phyloP scores from a whole-genome alignment of 805 yeast genomes.

The Yarrowia sp. region DNA sequence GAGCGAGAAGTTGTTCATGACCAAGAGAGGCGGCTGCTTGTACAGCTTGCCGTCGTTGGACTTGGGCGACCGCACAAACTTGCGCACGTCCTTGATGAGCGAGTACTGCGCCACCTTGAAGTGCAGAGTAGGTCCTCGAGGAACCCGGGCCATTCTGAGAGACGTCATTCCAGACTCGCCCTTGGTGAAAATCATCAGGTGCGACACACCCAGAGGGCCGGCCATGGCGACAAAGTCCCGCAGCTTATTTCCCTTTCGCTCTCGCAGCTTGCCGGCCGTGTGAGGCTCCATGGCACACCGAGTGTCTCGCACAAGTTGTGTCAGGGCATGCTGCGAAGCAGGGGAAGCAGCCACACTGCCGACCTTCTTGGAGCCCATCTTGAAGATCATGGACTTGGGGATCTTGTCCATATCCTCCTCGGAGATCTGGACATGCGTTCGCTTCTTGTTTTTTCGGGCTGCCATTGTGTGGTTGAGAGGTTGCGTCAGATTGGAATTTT shows the following conservation, averaged over 20 bases:
- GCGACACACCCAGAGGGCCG: constrained; percentile 92
- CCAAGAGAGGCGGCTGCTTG: constrained; percentile 80
- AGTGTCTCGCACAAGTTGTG: constrained; percentile 83
- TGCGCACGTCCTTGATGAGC: constrained; percentile 73
- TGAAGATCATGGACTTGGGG: constrained; percentile 92
- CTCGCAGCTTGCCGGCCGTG: constrained; percentile 84
- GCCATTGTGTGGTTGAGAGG: constrained; percentile 10
- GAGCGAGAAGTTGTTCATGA: constrained; percentile 81
- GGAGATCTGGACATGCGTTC: constrained; percentile 72
- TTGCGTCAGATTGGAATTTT: constrained; percentile 45
- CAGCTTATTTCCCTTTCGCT: constrained; percentile 80
- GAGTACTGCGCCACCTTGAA: constrained; percentile 77
- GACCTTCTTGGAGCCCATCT: constrained; percentile 65
- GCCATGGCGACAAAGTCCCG: constrained; percentile 98
- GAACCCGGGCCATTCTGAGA: constrained; percentile 79
- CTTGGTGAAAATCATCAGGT: constrained; percentile 82
- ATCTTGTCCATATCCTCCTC: constrained; percentile 69
- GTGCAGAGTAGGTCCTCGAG: constrained; percentile 91
- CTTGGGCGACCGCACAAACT: constrained; percentile 72
- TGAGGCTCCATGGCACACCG: constrained; percentile 94
- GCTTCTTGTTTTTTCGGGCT: constrained; percentile 57
- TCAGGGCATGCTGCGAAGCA: constrained; percentile 62
- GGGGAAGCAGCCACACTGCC: constrained; percentile 41
- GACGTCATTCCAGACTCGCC: constrained; percentile 76
- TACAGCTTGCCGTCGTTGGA: constrained; percentile 57